A percentile compares a stretch with the other conserved stretches of the same genome.
Evolutionary conservation across 2,329 filamentous ascomycete species (phyloP).

Genomic region (Calcarisporium arbuscula): DNA sequence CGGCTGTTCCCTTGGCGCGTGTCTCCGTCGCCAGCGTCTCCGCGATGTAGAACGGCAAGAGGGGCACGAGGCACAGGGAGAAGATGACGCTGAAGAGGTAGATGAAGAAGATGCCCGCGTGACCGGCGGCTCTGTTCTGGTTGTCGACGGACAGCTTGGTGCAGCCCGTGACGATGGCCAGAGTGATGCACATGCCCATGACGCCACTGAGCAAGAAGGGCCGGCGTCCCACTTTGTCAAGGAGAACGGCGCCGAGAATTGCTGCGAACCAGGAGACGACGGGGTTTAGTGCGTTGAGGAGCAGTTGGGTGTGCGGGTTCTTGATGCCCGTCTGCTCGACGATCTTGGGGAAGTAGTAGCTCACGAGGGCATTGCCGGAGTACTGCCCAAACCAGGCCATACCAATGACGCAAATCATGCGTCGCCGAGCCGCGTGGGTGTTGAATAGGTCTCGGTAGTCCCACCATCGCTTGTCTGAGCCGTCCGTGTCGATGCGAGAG

Average conservation of each 20-base stretch:
- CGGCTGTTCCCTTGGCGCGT: conserved; percentile 13
- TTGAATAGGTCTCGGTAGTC: conserved; percentile 49
- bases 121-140: conserved; percentile 43
- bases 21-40: conserved; percentile 13
- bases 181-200: conserved; percentile 29
- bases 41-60: conserved; percentile 13
- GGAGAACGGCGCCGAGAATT: conserved; percentile 47
- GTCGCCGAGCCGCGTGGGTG: conserved; percentile 38
- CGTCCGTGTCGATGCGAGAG: conserved; percentile 38
- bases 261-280: conserved; percentile 45
- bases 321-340: conserved; percentile 46
- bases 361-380: conserved; percentile 40
- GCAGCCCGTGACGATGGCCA: conserved; percentile 46
- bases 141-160: conserved; percentile 35
- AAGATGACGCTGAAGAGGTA: conserved; percentile 45
- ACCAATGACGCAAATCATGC: conserved; percentile 41
- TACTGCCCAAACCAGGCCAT: conserved; percentile 34
- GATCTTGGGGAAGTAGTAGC: conserved; percentile 51
- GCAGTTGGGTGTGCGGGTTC: conserved; percentile 37
- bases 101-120: conserved; percentile 53
- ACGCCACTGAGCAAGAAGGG: conserved; percentile 36
- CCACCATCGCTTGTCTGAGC: conserved; percentile 49
- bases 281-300: conserved; percentile 47
- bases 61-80: conserved; percentile 12
- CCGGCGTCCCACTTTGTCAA: conserved; percentile 52